These are phyloP conservation scores for Cynanchum wilfordii DNA, from an alignment of 257 asterid genomes.

Conservation along the genomic window DNA sequence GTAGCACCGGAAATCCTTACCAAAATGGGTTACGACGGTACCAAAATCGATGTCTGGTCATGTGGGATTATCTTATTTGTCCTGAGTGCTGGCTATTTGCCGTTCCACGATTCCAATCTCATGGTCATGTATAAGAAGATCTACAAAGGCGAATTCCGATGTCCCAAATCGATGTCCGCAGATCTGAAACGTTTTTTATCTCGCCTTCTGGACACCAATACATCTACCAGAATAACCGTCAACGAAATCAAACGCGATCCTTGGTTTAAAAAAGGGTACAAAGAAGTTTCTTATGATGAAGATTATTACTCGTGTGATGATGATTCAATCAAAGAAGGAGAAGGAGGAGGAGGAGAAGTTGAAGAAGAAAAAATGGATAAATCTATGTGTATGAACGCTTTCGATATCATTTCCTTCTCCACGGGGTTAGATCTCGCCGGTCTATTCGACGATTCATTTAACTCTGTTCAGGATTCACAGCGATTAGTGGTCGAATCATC, in stretches of 20 bases:
- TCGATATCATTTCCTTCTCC: constrained; percentile 72
- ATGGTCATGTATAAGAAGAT: constrained; percentile 48
- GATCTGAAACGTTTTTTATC: constrained; percentile 61
- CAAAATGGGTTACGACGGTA: constrained; percentile 80
- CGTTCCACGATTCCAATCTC: constrained; percentile 54
- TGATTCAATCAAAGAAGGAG: constrained; percentile 22
- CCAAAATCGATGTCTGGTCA: constrained; percentile 80
- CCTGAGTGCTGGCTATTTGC: constrained; percentile 53
- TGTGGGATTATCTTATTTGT: constrained; percentile 42
- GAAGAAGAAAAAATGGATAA: constrained; percentile 11
- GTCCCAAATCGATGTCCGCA: constrained; percentile 83
- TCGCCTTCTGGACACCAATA: constrained; percentile 67
- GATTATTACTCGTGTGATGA: constrained; percentile 13
- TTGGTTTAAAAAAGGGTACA: constrained; percentile 74
- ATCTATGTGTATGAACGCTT: constrained; percentile 47
- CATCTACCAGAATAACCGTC: constrained; percentile 56
- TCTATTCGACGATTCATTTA: constrained; percentile 37
- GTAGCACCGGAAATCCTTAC: constrained; percentile 92
- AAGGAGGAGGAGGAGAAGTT: constrained; percentile 6
- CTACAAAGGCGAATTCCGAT: constrained; percentile 76
- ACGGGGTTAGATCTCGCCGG: constrained; percentile 68
- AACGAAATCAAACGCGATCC: constrained; percentile 65
- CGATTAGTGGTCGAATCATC: constrained; percentile 46
- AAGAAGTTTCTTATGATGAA: constrained; percentile 21
- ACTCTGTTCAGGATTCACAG: constrained; percentile 38